Conservation (phyloP, 257 asterid species). For the Jasminum sambac region DNA sequence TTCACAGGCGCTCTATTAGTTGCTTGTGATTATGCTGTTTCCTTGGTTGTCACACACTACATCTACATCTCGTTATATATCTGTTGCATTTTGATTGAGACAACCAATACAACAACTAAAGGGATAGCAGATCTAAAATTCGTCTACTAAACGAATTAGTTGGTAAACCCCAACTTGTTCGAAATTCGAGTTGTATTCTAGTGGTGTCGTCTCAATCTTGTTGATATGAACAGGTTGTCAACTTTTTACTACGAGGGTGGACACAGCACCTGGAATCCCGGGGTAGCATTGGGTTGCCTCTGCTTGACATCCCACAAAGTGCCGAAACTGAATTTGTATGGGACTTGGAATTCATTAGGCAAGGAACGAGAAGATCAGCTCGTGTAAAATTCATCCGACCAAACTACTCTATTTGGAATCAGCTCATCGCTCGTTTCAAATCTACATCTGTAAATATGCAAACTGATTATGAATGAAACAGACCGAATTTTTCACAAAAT, state of each 20-base stretch:
- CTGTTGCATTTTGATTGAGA: too few species aligned
- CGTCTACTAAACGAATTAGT: too few species aligned
- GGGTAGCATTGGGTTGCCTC: conserved; percentile 58
- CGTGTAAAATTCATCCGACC: conserved; percentile 61
- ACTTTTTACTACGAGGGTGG: conserved; percentile 83
- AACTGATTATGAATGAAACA: neutral
- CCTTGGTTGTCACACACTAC: too few species aligned
- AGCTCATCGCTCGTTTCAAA: conserved; percentile 48
- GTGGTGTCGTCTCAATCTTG: neutral
- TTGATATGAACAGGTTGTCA: conserved; percentile 65
- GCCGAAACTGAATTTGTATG: conserved; percentile 35
- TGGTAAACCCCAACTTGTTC: too few species aligned
- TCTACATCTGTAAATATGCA: conserved; percentile 31
- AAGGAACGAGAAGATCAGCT: conserved; percentile 52
- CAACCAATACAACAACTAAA: too few species aligned
- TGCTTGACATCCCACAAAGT: conserved; percentile 52
- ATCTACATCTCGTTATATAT: too few species aligned
- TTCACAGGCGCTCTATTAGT: too few species aligned
- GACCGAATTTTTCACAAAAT: neutral
- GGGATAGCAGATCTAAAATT: too few species aligned
- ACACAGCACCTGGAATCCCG: conserved; percentile 66
- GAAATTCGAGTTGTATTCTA: neutral
- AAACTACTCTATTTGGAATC: conserved; percentile 53
- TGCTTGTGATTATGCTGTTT: too few species aligned
- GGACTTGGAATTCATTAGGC: conserved; percentile 57